Percentiles rank a stretch among this genome's conserved stretches.
phyloP scores from a whole-genome alignment of 23 red algal genomes.

The Gracilaria gracilis region DNA sequence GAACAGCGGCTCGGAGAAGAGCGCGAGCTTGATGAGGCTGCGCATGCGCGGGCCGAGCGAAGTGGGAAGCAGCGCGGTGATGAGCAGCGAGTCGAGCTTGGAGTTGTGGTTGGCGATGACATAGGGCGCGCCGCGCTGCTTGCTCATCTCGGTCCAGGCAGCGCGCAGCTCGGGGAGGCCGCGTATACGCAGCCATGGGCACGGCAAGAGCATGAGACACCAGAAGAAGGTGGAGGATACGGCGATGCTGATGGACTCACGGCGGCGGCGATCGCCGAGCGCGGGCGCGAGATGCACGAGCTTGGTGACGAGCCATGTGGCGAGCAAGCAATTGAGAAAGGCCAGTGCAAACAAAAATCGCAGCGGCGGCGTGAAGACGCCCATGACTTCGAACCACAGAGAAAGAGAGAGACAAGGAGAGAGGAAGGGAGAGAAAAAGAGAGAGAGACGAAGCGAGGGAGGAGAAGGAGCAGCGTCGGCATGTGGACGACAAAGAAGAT shows the following conservation, averaged over 20 bases:
- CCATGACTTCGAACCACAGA: neutral
- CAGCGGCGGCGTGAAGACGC: neutral
- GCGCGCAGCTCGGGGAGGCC: slow-evolving; percentile 43
- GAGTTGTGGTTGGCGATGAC: slow-evolving; percentile 83
- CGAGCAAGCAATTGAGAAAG: slow-evolving; percentile 50
- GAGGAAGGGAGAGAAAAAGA: neutral
- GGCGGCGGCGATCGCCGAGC: slow-evolving; percentile 11
- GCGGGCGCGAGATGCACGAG: slow-evolving; percentile 32
- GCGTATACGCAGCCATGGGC: slow-evolving; percentile 54
- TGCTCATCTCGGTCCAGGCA: neutral
- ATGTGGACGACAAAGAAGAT: neutral
- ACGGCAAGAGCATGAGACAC: slow-evolving; percentile 54
- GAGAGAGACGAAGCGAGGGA: neutral
- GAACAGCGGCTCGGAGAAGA: slow-evolving; percentile 67
- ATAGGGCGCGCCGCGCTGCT: slow-evolving; percentile 41
- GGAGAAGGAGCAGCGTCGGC: neutral
- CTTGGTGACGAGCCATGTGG: slow-evolving; percentile 32
- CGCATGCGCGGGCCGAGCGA: slow-evolving; percentile 55
- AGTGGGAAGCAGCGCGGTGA: slow-evolving; percentile 61
- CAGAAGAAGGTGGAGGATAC: slow-evolving; percentile 39
- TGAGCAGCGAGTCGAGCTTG: slow-evolving; percentile 70
- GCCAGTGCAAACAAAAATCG: slow-evolving; percentile 26
- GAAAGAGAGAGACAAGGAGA: neutral
- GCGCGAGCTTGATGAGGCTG: slow-evolving; percentile 64
- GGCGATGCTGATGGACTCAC: slow-evolving; percentile 35